These are phyloP conservation scores for Achaetomium macrosporum DNA, from an alignment of 2,329 filamentous ascomycete genomes.

Conservation along the genomic window DNA sequence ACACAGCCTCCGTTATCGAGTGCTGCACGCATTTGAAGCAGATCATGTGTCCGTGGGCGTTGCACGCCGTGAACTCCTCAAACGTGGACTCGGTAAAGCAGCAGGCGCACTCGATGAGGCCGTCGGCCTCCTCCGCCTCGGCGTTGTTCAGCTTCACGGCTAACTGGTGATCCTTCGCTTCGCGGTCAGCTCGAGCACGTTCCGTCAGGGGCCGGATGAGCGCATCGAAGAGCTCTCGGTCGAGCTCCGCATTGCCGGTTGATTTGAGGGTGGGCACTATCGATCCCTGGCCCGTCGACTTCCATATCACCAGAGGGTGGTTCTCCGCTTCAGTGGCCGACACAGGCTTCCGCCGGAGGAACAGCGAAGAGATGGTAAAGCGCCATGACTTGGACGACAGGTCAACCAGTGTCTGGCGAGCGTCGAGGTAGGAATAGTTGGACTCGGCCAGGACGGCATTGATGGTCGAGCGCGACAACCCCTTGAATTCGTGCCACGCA, in stretches of 20 bases:
- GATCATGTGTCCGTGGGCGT: slow-evolving; percentile 61
- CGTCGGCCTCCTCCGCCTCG: slow-evolving; percentile 52
- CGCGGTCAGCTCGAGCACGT: slow-evolving; percentile 38
- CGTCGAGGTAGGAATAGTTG: slow-evolving; percentile 72
- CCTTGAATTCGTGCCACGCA: slow-evolving; percentile 70
- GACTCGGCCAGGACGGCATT: slow-evolving; percentile 73
- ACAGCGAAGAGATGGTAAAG: slow-evolving; percentile 64
- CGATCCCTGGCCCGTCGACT: slow-evolving; percentile 48
- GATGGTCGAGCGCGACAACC: slow-evolving; percentile 66
- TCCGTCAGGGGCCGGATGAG: slow-evolving; percentile 50
- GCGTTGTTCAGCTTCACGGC: slow-evolving; percentile 50
- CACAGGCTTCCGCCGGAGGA: slow-evolving; percentile 57
- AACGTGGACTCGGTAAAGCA: slow-evolving; percentile 68
- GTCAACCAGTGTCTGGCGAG: slow-evolving; percentile 61
- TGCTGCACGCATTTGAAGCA: slow-evolving; percentile 79
- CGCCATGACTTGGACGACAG: slow-evolving; percentile 72
- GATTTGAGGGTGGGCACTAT: slow-evolving; percentile 56
- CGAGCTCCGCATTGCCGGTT: slow-evolving; percentile 60
- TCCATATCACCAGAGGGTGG: slow-evolving; percentile 60
- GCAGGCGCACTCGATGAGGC: slow-evolving; percentile 67
- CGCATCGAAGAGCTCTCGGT: slow-evolving; percentile 54
- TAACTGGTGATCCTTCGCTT: slow-evolving; percentile 46
- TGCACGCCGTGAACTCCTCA: slow-evolving; percentile 70
- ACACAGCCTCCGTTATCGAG: slow-evolving; percentile 79
- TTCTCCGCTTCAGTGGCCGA: slow-evolving; percentile 49